Base-by-base conservation (phyloP, 306 rosid genomes). In the Castanea mollissima region DNA sequence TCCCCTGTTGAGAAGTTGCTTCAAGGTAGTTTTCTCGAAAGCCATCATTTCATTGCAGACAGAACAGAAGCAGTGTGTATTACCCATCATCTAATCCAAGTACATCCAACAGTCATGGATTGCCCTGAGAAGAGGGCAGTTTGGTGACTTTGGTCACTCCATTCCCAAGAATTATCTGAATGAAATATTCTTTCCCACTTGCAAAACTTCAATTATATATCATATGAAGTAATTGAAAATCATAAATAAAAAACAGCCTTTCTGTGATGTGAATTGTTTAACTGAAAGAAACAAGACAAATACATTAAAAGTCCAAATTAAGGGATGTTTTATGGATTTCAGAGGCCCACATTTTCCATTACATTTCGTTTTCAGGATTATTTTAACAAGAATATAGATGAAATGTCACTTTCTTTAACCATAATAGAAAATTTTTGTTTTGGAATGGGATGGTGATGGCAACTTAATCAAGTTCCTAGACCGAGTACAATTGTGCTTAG, bases 371-470 rank as follows among this genome's bases (percentile, higher is more conserved):
- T 80, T 73, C 51, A 31, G 54, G 55, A 38, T 29, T 73, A 46
- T 35, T 27, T 29, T 56, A 15, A 34, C 71, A 34, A 16, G 20
- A 84, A 14, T 81, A 60, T 59, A 63, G 91, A 81, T 90, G 90
- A 80, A 73, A 80, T 80, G 91, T 92, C 93, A 85, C 76, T 82
- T n/a, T 85, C 82, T 69, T 78, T 12, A 77, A 77, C 83, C 76
- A 75, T 74, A 78, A 69, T 74, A 38, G 23, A 31, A 51, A 38
- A 31, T 72, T 73, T 41, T 60, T 78, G 71, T 63, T 70, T 79
- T 55, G 87, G 85, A 75, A 49, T 78, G 21, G 55, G 75, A 82
- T 78, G 78, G 18, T n/a, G 59, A 69, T 54, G 19, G 63, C 71
- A 29, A 25, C 51, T 23, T 27, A 31, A 21, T 54, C 21, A 55